Evolutionary conservation across 2,329 filamentous ascomycete genomes (phyloP).

Genomic region (Sporothrix euskadiensis): DNA sequence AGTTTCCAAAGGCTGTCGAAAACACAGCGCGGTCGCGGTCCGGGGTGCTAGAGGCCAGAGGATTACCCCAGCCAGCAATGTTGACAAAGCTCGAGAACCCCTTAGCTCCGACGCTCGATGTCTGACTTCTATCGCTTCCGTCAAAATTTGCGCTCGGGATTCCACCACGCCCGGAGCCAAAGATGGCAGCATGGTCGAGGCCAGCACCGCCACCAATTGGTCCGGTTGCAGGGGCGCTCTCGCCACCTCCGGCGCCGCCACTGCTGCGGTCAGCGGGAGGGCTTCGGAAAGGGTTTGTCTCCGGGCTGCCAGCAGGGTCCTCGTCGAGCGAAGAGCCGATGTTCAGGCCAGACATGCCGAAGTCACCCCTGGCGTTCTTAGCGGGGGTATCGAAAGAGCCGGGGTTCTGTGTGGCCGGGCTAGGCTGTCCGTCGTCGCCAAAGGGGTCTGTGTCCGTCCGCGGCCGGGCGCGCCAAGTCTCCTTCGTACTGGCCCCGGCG

Average conservation of each 20-base stretch:
- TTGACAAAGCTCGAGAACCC: conserved; percentile 65
- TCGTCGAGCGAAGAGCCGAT: conserved; percentile 59
- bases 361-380: conserved; percentile 58
- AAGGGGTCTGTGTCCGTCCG: conserved; percentile 76
- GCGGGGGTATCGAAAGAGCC: conserved; percentile 54
- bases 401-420: conserved; percentile 63
- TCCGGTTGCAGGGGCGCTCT: conserved; percentile 30
- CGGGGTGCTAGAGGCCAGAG: conserved; percentile 63
- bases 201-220: conserved; percentile 45
- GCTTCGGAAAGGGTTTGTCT: conserved; percentile 95
- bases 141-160: conserved; percentile 55
- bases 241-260: conserved; percentile 48
- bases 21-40: conserved; percentile 63
- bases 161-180: conserved; percentile 56
- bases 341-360: conserved; percentile 63
- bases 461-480: conserved; percentile 60
- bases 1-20: conserved; percentile 69
- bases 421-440: conserved; percentile 63
- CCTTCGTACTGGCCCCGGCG: conserved; percentile 19
- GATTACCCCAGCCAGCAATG: conserved; percentile 62
- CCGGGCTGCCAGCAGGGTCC: conserved; percentile 81
- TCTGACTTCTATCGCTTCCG: conserved; percentile 87
- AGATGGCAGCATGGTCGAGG: conserved; percentile 50
- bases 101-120: conserved; percentile 80
- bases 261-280: conserved; percentile 66